A percentile compares a stretch with the other conserved stretches of the same genome.
phyloP scores from a whole-genome alignment of 2,329 filamentous ascomycete genomes.

The Myriosclerotinia duriaeana region DNA sequence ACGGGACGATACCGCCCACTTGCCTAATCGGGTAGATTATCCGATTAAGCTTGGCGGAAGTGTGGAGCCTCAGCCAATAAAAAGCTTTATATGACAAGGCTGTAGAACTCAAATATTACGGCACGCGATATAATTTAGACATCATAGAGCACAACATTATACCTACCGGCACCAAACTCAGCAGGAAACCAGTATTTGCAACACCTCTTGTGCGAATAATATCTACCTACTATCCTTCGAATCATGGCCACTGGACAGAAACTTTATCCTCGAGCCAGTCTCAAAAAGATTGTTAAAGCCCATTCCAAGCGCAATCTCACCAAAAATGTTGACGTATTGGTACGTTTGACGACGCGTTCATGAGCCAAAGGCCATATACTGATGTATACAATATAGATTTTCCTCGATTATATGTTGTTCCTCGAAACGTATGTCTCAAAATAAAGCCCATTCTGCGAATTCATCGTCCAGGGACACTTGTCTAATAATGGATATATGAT shows the following conservation, averaged over 20 bases:
- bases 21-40: slow-evolving; percentile 16
- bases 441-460: neutral
- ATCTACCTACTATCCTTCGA: neutral
- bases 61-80: neutral
- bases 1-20: slow-evolving; percentile 19
- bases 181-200: neutral
- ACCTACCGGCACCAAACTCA: neutral
- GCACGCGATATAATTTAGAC: neutral
- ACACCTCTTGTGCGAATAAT: neutral
- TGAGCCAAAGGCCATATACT: slow-evolving; percentile 22
- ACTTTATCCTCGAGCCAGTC: slow-evolving; percentile 76
- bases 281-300: slow-evolving; percentile 88
- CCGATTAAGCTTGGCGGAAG: slow-evolving; percentile 15
- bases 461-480: neutral
- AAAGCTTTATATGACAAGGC: neutral
- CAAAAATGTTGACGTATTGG: slow-evolving; percentile 84
- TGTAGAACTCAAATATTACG: slow-evolving; percentile 11
- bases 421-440: slow-evolving; percentile 57
- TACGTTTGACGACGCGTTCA: slow-evolving; percentile 46
- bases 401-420: slow-evolving; percentile 80
- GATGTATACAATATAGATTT: slow-evolving; percentile 59
- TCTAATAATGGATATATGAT: slow-evolving; percentile 23
- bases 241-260: slow-evolving; percentile 56
- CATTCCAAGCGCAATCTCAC: slow-evolving; percentile 77
- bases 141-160: neutral